Evolutionary conservation across 2,329 filamentous ascomycete genomes (phyloP).

Genomic region (Lecanicillium sp.): DNA sequence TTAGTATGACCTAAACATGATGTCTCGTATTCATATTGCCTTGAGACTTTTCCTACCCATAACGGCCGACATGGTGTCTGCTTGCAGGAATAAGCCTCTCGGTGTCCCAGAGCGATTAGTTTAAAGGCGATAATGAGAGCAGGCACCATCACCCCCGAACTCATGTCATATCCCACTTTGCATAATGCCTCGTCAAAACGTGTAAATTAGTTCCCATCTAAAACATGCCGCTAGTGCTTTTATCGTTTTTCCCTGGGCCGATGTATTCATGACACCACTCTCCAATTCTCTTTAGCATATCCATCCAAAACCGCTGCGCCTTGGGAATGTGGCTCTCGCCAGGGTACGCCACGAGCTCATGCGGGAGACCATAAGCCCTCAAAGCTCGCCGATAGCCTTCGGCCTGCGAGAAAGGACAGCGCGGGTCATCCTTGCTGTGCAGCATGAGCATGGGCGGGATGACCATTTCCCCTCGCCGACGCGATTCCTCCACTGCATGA

Average conservation of each 20-base stretch:
- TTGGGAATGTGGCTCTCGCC: conserved; percentile 20
- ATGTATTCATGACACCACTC: conserved; percentile 11
- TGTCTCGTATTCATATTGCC: too few relatives aligned
- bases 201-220: too few relatives aligned
- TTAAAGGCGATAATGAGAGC: too few relatives aligned
- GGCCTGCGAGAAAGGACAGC: conserved; percentile 25
- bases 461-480: not conserved
- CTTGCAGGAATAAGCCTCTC: too few relatives aligned
- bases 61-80: too few relatives aligned
- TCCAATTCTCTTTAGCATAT: conserved; percentile 15
- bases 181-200: too few relatives aligned
- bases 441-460: conserved; percentile 16
- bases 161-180: too few relatives aligned
- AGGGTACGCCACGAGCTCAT: conserved; percentile 25
- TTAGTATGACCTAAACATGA: too few relatives aligned
- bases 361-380: conserved; percentile 17
- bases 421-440: conserved; percentile 20
- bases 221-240: too few relatives aligned
- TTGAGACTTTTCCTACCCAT: too few relatives aligned
- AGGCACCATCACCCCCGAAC: too few relatives aligned
- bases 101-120: too few relatives aligned
- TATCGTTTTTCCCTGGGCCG: not conserved
- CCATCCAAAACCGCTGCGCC: conserved; percentile 19
- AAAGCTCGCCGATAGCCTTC: conserved; percentile 22
- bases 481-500: conserved; percentile 4